A percentile compares a stretch with the other conserved stretches of the same genome.
Conservation (phyloP, 768 basidiomycete genomes). For the Amanita subjunquillea region DNA sequence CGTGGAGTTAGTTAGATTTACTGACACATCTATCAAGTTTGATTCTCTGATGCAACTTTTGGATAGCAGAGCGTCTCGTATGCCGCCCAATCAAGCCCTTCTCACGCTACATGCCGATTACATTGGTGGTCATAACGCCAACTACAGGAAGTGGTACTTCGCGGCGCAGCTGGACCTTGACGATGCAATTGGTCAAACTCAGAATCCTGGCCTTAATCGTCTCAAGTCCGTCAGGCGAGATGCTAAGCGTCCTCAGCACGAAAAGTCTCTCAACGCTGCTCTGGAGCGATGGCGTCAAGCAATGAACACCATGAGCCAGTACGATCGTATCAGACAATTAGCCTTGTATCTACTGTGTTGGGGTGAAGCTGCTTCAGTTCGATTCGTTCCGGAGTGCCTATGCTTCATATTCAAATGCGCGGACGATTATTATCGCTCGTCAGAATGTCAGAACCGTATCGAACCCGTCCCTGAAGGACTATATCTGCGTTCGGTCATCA, state of each 20-base stretch:
- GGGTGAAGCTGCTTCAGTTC: constrained; percentile 97
- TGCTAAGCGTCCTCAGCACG: constrained; percentile 40
- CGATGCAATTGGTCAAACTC: constrained; percentile 86
- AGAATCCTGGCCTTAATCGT: constrained; percentile 84
- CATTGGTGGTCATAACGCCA: constrained; percentile 96
- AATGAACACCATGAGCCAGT: constrained; percentile 98
- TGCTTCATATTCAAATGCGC: constrained; percentile 99
- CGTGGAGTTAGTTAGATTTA: neutral
- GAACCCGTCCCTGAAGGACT: constrained; percentile 93
- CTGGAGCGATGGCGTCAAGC: constrained; percentile 92
- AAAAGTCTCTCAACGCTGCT: constrained; percentile 68
- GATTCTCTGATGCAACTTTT: constrained; percentile 97
- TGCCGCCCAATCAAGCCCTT: constrained; percentile 93
- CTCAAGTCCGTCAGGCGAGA: constrained; percentile 56
- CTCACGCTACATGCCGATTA: constrained; percentile 97
- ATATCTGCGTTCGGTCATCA: constrained; percentile 85
- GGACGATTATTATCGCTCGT: constrained; percentile 97
- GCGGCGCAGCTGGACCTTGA: constrained; percentile 98
- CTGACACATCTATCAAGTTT: constrained; percentile 41
- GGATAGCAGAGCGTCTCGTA: constrained; percentile 92
- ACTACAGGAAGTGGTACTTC: constrained; percentile 99
- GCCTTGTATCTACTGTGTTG: constrained; percentile 93
- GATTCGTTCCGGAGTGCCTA: constrained; percentile 92
- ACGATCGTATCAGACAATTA: constrained; percentile 93
- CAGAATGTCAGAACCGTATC: constrained; percentile 91